Conservation (phyloP, 2,329 filamentous ascomycete species). For the Aspergillus floridensis region DNA sequence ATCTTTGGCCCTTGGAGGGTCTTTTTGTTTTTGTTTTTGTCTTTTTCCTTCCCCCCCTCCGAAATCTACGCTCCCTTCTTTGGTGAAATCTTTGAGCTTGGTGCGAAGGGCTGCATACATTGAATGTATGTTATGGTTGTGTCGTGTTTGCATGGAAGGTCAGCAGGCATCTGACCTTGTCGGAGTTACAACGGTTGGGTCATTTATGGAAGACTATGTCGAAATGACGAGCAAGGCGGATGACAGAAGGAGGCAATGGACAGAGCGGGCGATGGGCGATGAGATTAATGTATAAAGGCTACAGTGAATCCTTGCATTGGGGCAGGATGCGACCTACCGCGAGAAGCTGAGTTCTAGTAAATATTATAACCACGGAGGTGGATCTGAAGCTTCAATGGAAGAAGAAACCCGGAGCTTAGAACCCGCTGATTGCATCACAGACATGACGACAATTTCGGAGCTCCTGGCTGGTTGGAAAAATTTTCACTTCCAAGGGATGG, state of each 20-base stretch:
- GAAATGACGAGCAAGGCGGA: slow-evolving; percentile 7
- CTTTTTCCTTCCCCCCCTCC: not conserved
- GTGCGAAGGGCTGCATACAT: slow-evolving; percentile 5
- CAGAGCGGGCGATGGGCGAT: not conserved
- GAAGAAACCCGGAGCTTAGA: not conserved
- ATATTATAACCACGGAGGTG: slow-evolving; percentile 13
- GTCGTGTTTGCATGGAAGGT: slow-evolving; percentile 22
- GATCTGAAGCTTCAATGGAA: slow-evolving; percentile 11
- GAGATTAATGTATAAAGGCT: slow-evolving; percentile 6
- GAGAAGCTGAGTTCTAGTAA: not conserved
- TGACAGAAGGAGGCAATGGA: slow-evolving; percentile 1
- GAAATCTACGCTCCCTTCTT: slow-evolving; percentile 5
- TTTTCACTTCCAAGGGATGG: not conserved
- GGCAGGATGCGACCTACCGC: slow-evolving; percentile 1
- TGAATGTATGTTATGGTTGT: slow-evolving; percentile 8
- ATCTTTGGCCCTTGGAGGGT: not conserved
- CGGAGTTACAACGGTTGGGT: slow-evolving; percentile 18
- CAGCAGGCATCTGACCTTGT: slow-evolving; percentile 23
- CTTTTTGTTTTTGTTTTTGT: not conserved
- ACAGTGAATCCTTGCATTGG: slow-evolving; percentile 16
- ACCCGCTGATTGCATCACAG: not conserved
- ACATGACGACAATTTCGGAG: not conserved
- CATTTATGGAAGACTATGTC: slow-evolving; percentile 13
- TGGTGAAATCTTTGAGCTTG: slow-evolving; percentile 3
- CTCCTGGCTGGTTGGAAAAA: not conserved